These are phyloP conservation scores for Nidularia pulvinata DNA, from an alignment of 768 basidiomycete genomes.

Conservation along the genomic window DNA sequence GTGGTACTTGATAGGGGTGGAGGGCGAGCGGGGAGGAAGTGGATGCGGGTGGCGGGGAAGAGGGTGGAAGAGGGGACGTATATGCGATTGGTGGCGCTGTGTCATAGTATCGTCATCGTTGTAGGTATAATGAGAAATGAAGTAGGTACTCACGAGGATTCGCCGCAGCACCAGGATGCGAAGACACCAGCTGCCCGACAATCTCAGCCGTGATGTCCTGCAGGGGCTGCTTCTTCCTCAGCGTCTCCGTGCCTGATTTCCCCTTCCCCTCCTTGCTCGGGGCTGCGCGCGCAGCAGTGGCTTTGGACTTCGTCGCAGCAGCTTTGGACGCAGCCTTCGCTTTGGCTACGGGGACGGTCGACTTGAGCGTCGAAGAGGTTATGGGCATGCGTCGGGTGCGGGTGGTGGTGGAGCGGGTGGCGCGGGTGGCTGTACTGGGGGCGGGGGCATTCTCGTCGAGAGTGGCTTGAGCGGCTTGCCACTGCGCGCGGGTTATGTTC, in stretches of 20 bases:
- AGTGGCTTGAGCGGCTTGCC: slow-evolving; percentile 14
- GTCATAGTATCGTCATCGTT: no score
- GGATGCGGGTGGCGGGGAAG: slow-evolving; percentile 24
- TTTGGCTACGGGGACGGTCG: not conserved
- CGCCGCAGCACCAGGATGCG: not conserved
- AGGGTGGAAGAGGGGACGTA: slow-evolving; percentile 30
- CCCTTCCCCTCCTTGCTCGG: not conserved
- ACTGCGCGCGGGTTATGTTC: slow-evolving; percentile 22
- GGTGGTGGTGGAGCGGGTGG: not conserved
- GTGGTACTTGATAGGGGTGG: not conserved
- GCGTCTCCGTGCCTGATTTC: not conserved
- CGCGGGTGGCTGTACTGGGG: not conserved
- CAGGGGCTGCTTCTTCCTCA: slow-evolving; percentile 24
- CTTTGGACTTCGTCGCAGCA: not conserved
- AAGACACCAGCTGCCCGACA: slow-evolving; percentile 2
- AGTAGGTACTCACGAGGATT: not conserved
- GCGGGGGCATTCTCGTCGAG: not conserved
- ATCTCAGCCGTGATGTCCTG: slow-evolving; percentile 32
- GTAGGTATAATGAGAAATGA: no score
- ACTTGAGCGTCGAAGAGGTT: not conserved
- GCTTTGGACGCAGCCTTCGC: no score
- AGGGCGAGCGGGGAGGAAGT: slow-evolving; percentile 1
- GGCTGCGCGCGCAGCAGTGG: not conserved
- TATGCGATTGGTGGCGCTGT: not conserved
- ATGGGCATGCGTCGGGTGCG: not conserved